These are phyloP conservation scores for Rhodocollybia butyracea DNA, from an alignment of 768 basidiomycete species.

Conservation along the genomic window DNA sequence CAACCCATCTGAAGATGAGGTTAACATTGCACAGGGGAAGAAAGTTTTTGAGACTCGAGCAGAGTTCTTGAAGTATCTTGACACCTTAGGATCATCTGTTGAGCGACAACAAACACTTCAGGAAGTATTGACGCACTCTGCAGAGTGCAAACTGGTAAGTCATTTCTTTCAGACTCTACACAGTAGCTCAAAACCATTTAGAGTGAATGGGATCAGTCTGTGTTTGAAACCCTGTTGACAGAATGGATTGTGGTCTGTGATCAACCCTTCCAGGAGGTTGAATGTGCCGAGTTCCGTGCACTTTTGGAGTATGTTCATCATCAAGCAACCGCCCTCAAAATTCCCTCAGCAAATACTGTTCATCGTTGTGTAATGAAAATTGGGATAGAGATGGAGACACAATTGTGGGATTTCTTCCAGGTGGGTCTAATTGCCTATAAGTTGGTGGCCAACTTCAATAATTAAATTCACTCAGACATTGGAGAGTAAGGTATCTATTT, in stretches of 20 bases:
- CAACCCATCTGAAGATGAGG: neutral
- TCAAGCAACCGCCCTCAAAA: neutral
- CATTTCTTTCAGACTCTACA: neutral
- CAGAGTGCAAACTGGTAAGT: neutral
- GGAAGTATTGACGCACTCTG: neutral
- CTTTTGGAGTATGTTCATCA: slow-evolving; percentile 8
- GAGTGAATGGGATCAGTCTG: slow-evolving; percentile 6
- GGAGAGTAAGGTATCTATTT: slow-evolving; percentile 1
- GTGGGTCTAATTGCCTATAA: neutral
- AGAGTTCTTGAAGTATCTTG: neutral
- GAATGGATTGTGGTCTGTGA: slow-evolving; percentile 11
- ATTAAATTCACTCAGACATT: neutral
- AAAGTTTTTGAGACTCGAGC: neutral
- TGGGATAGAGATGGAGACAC: neutral
- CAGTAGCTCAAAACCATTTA: neutral
- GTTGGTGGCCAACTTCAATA: too few species aligned
- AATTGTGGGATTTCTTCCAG: neutral
- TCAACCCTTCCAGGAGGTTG: slow-evolving; percentile 12
- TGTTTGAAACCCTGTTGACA: slow-evolving; percentile 1
- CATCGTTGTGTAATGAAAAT: slow-evolving; percentile 9
- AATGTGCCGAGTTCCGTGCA: slow-evolving; percentile 5
- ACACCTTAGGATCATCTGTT: neutral
- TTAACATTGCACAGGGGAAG: neutral
- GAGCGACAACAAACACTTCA: neutral
- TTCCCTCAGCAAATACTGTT: slow-evolving; percentile 8